Conservation (phyloP, 2,329 filamentous ascomycete genomes). For the Ophiocordyceps unilateralis region DNA sequence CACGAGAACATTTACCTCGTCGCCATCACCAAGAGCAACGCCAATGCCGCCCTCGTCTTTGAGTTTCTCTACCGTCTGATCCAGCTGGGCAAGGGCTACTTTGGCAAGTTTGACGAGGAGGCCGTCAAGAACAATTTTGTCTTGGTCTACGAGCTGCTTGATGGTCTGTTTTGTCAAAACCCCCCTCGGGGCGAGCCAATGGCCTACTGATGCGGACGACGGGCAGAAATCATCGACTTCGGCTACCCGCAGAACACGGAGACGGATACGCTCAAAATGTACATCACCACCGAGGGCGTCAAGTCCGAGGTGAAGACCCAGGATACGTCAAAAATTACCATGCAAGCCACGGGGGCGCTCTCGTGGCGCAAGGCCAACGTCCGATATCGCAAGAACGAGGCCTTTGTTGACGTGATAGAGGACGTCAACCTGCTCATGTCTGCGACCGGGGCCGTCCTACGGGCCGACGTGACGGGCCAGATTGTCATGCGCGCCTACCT, state of each 20-base stretch:
- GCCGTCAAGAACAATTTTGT: slow-evolving; percentile 99
- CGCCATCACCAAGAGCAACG: slow-evolving; percentile 96
- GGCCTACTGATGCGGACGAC: neutral
- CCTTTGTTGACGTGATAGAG: slow-evolving; percentile 97
- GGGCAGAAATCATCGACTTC: slow-evolving; percentile 91
- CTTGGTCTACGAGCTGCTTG: slow-evolving; percentile 88
- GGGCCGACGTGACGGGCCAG: slow-evolving; percentile 90
- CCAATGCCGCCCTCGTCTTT: slow-evolving; percentile 93
- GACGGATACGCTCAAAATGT: slow-evolving; percentile 98
- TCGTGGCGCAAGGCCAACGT: slow-evolving; percentile 96
- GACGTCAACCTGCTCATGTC: slow-evolving; percentile 98
- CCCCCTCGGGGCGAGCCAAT: too few species aligned
- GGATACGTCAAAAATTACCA: slow-evolving; percentile 94
- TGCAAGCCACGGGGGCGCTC: slow-evolving; percentile 93
- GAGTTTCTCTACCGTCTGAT: slow-evolving; percentile 94
- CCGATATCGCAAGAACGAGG: slow-evolving; percentile 98
- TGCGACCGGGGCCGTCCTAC: slow-evolving; percentile 84
- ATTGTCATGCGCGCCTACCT: slow-evolving; percentile 98
- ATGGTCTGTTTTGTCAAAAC: slow-evolving; percentile 50
- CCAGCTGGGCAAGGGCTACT: slow-evolving; percentile 82
- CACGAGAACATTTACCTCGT: slow-evolving; percentile 98
- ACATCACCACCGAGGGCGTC: slow-evolving; percentile 97
- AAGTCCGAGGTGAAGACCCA: slow-evolving; percentile 76
- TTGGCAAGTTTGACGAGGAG: slow-evolving; percentile 98
- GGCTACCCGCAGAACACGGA: slow-evolving; percentile 98